Conservation (phyloP, 192 early-diverging fungal species). For the Spizellomyces sp. region DNA sequence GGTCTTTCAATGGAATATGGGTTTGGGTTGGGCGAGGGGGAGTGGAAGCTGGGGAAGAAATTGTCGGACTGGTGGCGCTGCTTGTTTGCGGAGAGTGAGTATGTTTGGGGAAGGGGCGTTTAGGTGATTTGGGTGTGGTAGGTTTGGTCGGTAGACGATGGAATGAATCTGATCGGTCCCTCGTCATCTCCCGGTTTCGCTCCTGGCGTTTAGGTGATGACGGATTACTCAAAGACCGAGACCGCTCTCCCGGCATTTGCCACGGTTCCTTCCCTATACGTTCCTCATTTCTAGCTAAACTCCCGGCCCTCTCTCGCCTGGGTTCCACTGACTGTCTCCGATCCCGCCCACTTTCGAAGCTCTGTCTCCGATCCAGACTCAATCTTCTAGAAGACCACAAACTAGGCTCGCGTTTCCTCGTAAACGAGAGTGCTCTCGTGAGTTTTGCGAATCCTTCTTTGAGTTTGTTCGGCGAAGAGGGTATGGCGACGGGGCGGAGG, state of each 20-base stretch:
- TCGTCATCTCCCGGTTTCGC: constrained; percentile 3
- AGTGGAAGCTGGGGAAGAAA: constrained; percentile 3
- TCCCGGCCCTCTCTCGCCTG: no score
- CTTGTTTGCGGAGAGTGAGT: background rate
- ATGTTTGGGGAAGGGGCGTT: background rate
- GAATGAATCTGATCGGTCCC: background rate
- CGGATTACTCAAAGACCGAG: background rate
- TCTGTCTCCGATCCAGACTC: no score
- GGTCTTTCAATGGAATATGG: background rate
- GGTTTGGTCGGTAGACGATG: background rate
- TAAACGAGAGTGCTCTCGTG: constrained; percentile 12
- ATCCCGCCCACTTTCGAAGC: no score
- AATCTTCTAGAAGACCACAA: no score
- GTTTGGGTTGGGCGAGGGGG: background rate
- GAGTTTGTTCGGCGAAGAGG: constrained; percentile 5
- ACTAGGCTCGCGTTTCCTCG: background rate
- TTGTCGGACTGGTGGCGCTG: background rate
- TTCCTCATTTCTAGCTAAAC: no score
- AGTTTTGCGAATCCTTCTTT: constrained; percentile 15
- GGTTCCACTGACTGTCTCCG: no score
- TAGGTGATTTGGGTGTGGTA: background rate
- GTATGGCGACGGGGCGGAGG: background rate
- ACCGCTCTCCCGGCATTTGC: background rate
- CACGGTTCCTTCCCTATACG: no score
- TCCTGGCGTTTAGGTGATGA: background rate